These are phyloP conservation scores for Xylaria sp. DNA, from an alignment of 2,329 filamentous ascomycete species.

Conservation along the genomic window DNA sequence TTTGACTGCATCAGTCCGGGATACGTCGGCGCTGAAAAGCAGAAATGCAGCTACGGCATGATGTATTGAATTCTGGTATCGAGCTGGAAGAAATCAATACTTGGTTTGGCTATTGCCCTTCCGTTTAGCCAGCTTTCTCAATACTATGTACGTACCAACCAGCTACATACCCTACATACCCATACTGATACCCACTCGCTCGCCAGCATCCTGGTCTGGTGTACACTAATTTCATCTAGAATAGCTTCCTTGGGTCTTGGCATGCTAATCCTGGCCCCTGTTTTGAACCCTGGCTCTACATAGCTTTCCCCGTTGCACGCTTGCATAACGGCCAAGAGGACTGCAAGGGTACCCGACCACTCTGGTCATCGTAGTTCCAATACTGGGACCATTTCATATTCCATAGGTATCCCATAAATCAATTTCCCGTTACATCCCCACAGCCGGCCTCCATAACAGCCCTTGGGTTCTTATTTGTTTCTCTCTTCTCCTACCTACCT, in stretches of 20 bases:
- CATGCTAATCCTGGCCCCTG: constrained; percentile 39
- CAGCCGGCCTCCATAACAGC: constrained; percentile 37
- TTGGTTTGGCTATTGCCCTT: neutral
- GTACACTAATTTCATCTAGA: constrained; percentile 33
- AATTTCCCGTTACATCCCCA: constrained; percentile 46
- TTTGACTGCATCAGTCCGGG: constrained; percentile 30
- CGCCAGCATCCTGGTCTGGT: constrained; percentile 12
- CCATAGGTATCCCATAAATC: constrained; percentile 37
- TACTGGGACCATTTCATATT: constrained; percentile 46
- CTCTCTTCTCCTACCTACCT: constrained; percentile 38
- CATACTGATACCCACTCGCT: constrained; percentile 1
- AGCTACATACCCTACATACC: constrained; percentile 13
- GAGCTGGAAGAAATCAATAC: constrained; percentile 11
- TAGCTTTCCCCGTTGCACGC: constrained; percentile 43
- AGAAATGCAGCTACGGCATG: constrained; percentile 21
- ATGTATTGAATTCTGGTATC: constrained; percentile 28
- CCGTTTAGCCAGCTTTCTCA: constrained; percentile 19
- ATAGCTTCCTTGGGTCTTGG: constrained; percentile 36
- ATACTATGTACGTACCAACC: constrained; percentile 27
- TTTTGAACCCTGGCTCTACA: constrained; percentile 39
- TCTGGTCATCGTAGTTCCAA: constrained; percentile 47
- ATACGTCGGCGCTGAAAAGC: constrained; percentile 34
- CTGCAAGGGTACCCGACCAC: constrained; percentile 46
- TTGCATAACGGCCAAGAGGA: constrained; percentile 50
- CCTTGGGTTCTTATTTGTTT: constrained; percentile 36